A percentile compares a stretch with the other conserved stretches of the same genome.
Conservation (phyloP, 2,329 filamentous ascomycete species). For the Ceratocystis ficicola region DNA sequence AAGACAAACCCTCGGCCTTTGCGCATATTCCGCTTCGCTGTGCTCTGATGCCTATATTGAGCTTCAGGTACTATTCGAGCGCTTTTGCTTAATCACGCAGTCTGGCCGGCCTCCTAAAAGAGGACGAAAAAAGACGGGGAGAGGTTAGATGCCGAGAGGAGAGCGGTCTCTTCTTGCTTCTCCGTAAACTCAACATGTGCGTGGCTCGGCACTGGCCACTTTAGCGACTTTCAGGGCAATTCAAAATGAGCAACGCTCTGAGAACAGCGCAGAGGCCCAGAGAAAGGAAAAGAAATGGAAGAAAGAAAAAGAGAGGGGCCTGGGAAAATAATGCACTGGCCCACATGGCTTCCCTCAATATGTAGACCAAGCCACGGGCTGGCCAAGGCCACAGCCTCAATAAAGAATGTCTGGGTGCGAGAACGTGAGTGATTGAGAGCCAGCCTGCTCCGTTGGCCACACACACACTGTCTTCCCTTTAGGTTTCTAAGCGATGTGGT, state of each 20-base stretch:
- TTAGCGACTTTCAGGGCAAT: too few species aligned
- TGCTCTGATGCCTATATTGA: not conserved
- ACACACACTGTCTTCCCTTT: not conserved
- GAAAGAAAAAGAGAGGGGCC: constrained; percentile 1
- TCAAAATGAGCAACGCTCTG: too few species aligned
- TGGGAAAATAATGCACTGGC: not conserved
- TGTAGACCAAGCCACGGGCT: not conserved
- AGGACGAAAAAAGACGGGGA: not conserved
- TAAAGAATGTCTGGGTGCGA: too few species aligned
- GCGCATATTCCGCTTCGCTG: not conserved
- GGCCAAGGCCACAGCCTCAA: not conserved
- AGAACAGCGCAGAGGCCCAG: not conserved
- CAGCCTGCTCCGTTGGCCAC: not conserved
- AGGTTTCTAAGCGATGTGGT: not conserved
- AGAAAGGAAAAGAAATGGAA: not conserved
- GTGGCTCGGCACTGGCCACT: not conserved
- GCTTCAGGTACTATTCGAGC: not conserved
- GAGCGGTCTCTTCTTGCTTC: not conserved
- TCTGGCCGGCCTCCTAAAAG: not conserved
- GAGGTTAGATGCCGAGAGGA: not conserved
- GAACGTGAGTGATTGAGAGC: not conserved
- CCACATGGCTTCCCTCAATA: not conserved
- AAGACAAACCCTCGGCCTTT: not conserved
- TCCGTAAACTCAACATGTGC: not conserved
- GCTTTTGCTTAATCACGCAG: not conserved